Evolutionary conservation across 2,329 filamentous ascomycete species (phyloP).

Genomic region (Biscogniauxia mediterranea): DNA sequence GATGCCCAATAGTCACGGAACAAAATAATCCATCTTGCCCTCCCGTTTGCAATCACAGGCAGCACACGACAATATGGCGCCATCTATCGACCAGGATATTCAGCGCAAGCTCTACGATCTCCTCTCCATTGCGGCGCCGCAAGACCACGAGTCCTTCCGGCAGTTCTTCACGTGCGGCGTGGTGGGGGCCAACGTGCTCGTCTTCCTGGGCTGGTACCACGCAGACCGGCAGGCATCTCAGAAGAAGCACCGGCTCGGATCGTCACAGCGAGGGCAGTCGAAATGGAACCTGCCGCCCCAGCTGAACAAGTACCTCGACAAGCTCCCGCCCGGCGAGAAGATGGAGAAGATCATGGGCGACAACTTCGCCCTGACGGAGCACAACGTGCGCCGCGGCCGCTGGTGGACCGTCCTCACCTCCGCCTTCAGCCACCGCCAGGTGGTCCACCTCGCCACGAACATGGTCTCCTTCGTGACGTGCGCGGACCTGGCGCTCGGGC

Average conservation of each 20-base stretch:
- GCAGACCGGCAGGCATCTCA: neutral
- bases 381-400: constrained; percentile 6
- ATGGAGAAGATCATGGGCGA: constrained; percentile 2
- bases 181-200: constrained; percentile 4
- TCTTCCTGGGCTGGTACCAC: constrained; percentile 2
- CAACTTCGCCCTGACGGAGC: constrained; percentile 4
- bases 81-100: neutral
- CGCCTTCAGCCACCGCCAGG: constrained; percentile 8
- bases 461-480: constrained; percentile 8
- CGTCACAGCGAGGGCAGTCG: neutral
- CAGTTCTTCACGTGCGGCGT: constrained; percentile 3
- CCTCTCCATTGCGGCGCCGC: neutral
- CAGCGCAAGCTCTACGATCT: neutral
- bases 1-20: neutral
- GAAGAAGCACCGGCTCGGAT: neutral
- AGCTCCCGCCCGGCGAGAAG: neutral
- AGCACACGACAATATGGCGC: neutral
- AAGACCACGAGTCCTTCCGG: neutral
- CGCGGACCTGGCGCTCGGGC: neutral
- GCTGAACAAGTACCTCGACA: neutral
- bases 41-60: neutral
- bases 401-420: constrained; percentile 10
- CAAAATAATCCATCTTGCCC: too few species aligned
- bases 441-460: constrained; percentile 6
- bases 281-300: neutral